These are phyloP conservation scores for Salix arbutifolia DNA, from an alignment of 345 rosid genomes.

Conservation along the genomic window DNA sequence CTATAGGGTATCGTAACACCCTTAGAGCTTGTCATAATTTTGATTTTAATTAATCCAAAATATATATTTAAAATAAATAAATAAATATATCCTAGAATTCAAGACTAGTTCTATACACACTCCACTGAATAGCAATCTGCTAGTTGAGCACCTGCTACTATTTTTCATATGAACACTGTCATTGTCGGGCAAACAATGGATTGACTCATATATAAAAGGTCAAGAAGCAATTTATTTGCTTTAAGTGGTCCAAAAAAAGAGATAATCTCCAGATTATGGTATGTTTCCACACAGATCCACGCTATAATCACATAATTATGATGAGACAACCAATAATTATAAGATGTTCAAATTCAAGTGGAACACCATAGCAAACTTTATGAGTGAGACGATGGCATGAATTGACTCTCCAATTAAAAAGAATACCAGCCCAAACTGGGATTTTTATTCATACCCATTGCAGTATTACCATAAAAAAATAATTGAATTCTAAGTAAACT, in stretches of 20 bases:
- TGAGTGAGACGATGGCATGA: not conserved
- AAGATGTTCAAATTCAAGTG: not conserved
- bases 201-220: not conserved
- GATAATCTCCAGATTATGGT: not conserved
- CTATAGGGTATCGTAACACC: too few species aligned
- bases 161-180: not conserved
- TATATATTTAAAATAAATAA: too few species aligned
- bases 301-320: not conserved
- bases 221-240: not conserved
- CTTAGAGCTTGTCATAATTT: too few species aligned
- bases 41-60: too few species aligned
- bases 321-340: conserved; percentile 22
- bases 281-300: not conserved
- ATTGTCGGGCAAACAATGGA: not conserved
- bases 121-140: too few species aligned
- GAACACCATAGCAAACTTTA: not conserved
- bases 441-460: not conserved
- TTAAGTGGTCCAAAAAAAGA: not conserved
- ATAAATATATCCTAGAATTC: too few species aligned
- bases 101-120: too few species aligned
- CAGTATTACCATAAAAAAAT: too few species aligned
- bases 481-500: too few species aligned
- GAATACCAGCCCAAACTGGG: not conserved
- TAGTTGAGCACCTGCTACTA: not conserved
- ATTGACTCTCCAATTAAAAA: not conserved